Conservation (phyloP, 2,329 filamentous ascomycete genomes). For the Didymella glomerata region DNA sequence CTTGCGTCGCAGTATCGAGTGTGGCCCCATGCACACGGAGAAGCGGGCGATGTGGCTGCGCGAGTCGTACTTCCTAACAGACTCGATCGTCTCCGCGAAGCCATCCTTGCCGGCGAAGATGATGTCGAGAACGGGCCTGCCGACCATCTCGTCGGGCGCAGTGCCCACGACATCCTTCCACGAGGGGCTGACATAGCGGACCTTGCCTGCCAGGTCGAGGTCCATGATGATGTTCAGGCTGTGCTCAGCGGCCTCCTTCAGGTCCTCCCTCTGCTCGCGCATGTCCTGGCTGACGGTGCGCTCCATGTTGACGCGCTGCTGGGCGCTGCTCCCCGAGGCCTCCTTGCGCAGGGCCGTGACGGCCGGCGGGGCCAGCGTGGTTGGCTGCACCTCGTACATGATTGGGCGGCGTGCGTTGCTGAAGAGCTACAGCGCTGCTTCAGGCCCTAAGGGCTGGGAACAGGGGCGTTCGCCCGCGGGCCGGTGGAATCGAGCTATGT, state of each 20-base stretch:
- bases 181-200: constrained; percentile 96
- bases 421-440: neutral
- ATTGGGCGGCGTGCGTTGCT: constrained; percentile 12
- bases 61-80: constrained; percentile 87
- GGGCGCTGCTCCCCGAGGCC: constrained; percentile 37
- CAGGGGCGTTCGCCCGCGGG: constrained; percentile 40
- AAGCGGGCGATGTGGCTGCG: constrained; percentile 77
- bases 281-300: constrained; percentile 85
- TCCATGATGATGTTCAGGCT: constrained; percentile 97
- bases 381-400: constrained; percentile 44
- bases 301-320: constrained; percentile 58
- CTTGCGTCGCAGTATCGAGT: constrained; percentile 47
- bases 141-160: constrained; percentile 73
- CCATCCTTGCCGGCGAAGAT: constrained; percentile 80
- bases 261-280: constrained; percentile 88
- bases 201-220: constrained; percentile 85
- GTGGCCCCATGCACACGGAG: constrained; percentile 48
- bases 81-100: constrained; percentile 84
- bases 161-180: constrained; percentile 95
- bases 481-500: constrained; percentile 44
- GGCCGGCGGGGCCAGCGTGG: constrained; percentile 54
- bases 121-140: constrained; percentile 79
- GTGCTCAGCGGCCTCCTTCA: constrained; percentile 94
- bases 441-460: constrained; percentile 11
- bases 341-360: constrained; percentile 55